Evolutionary conservation across 768 basidiomycete species (phyloP).

Genomic region (Hericium rajendrae): DNA sequence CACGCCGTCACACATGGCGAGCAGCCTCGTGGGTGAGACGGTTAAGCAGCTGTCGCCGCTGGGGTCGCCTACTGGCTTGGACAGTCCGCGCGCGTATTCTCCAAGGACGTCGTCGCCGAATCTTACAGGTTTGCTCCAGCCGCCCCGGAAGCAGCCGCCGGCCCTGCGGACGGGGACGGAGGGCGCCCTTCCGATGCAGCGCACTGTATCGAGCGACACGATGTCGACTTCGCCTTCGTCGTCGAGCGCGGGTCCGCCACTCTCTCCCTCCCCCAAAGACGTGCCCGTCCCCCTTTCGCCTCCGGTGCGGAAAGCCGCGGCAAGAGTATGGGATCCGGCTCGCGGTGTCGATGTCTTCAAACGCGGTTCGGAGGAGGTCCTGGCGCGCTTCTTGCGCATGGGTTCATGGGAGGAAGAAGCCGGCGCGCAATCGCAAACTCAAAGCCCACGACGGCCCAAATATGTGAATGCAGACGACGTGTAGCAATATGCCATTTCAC

Average conservation of each 20-base stretch:
- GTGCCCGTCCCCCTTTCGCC: conserved; percentile 19
- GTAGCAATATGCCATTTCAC: too few species aligned
- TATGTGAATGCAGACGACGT: too few species aligned
- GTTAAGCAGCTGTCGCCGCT: conserved; percentile 21
- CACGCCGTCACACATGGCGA: not conserved
- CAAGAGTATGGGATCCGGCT: conserved; percentile 78
- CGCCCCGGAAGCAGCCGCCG: conserved; percentile 8
- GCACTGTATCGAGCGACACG: conserved; percentile 37
- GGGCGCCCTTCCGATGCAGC: conserved; percentile 20
- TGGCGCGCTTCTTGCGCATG: conserved; percentile 75
- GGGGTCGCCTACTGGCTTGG: conserved; percentile 21
- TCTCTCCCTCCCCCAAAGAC: conserved; percentile 36
- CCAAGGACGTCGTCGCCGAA: conserved; percentile 15
- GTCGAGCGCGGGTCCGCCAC: conserved; percentile 45
- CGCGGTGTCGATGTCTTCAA: conserved; percentile 83
- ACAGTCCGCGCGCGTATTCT: conserved; percentile 13
- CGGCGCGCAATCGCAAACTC: not conserved
- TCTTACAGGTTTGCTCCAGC: conserved; percentile 6
- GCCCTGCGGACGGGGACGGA: conserved; percentile 9
- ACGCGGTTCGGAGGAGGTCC: conserved; percentile 77
- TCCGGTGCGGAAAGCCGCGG: conserved; percentile 31
- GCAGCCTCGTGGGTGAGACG: conserved; percentile 3
- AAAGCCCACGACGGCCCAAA: too few species aligned
- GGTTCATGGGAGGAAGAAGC: conserved; percentile 58
- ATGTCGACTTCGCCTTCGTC: conserved; percentile 30